phyloP scores from a whole-genome alignment of 1,139 yeast genomes.

The Wickerhamomyces sp. region DNA sequence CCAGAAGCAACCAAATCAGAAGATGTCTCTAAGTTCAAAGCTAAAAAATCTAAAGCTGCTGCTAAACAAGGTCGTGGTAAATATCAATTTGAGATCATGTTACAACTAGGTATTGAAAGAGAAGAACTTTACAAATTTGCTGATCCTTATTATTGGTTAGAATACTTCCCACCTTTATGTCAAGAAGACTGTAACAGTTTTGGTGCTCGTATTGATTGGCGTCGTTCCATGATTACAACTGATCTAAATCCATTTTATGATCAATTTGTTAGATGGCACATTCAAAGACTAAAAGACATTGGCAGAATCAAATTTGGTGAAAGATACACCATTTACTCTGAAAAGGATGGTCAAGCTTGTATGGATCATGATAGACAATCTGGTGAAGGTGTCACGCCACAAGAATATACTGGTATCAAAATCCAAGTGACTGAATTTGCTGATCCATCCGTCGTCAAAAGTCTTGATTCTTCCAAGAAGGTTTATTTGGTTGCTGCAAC shows the following conservation, averaged over 20 bases:
- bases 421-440: constrained; percentile 54
- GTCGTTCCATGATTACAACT: constrained; percentile 94
- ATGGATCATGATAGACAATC: constrained; percentile 98
- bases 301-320: constrained; percentile 97
- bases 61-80: constrained; percentile 93
- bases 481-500: constrained; percentile 92
- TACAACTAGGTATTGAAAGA: constrained; percentile 81
- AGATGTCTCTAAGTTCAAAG: constrained; percentile 85
- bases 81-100: constrained; percentile 94
- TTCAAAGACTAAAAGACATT: constrained; percentile 76
- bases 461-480: constrained; percentile 55
- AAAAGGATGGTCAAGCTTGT: constrained; percentile 98
- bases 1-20: constrained; percentile 42
- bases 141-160: constrained; percentile 84
- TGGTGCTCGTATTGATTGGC: constrained; percentile 98
- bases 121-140: constrained; percentile 86
- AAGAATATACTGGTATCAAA: constrained; percentile 92
- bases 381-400: constrained; percentile 97
- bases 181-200: constrained; percentile 73
- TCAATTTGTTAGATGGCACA: constrained; percentile 95
- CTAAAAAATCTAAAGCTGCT: constrained; percentile 87
- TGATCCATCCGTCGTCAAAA: constrained; percentile 46
- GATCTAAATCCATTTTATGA: constrained; percentile 94
- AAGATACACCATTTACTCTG: constrained; percentile 95
- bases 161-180: constrained; percentile 87